Base-by-base conservation (phyloP, 2,329 filamentous ascomycete species). In the Sphaerostilbella broomeana region DNA sequence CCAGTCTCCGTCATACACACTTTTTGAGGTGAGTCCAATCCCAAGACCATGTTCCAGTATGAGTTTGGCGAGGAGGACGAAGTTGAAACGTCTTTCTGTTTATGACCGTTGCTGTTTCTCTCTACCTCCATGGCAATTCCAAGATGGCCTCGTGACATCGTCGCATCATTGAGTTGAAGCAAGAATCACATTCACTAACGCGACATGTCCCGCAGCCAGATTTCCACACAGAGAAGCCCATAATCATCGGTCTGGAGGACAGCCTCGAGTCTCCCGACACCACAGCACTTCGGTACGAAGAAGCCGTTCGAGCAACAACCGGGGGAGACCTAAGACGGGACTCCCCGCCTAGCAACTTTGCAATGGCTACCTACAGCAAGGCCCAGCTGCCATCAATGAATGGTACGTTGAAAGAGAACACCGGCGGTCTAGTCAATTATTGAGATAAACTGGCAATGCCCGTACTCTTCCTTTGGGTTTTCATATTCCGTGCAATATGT, bases 381-480 rank as follows among this genome's bases (percentile, higher is more conserved):
- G 66, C 78, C 43, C 79, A 84, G 62, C 72, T 80, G 64, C 73
- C 82, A 62, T 83, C 82, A 62, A 76, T 89, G 69, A 84, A 90
- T 66, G 84, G 88, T 94, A 70, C 69, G 86, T 81, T 12, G 29
- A 5, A 5, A n/a, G 16, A 12, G 13, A 12, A 25, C 12, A 12
- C 22, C 22, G 12, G n/a, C n/a, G n/a, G n/a, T n/a, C n/a, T n/a
- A n/a, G n/a, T n/a, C n/a, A n/a, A n/a, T n/a, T n/a, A n/a, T n/a
- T n/a, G n/a, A n/a, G n/a, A n/a, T n/a, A n/a, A n/a, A n/a, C n/a
- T n/a, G n/a, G n/a, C n/a, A n/a, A n/a, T n/a, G n/a, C n/a, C n/a
- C n/a, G n/a, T n/a, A n/a, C n/a, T n/a, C n/a, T n/a, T 25, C 22
- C 22, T 8, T 9, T 25, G 3, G 22, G 12, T 25, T 9, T 25